phyloP scores from a whole-genome alignment of 768 basidiomycete species.

The Amanita thiersii region DNA sequence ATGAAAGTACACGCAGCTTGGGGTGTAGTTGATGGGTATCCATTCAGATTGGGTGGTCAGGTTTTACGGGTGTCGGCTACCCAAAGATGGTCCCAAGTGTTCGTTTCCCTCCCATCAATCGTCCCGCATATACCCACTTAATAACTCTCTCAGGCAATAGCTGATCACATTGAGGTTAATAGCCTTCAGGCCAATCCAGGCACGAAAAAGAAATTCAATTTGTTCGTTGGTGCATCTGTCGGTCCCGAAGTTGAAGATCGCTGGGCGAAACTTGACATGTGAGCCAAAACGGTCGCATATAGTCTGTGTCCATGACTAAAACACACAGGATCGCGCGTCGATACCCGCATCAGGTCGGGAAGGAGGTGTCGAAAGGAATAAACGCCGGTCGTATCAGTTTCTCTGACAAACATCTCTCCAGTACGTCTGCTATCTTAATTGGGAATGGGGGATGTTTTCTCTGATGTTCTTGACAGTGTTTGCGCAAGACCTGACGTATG shows the following conservation, averaged over 20 bases:
- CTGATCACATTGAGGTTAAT: constrained; percentile 32
- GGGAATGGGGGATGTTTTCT: neutral
- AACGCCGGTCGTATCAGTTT: constrained; percentile 39
- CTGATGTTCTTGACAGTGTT: constrained; percentile 27
- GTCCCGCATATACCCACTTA: too few relatives aligned
- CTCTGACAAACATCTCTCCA: constrained; percentile 41
- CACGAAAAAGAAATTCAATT: constrained; percentile 38
- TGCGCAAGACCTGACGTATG: constrained; percentile 40
- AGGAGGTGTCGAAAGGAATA: constrained; percentile 39
- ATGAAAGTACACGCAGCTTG: neutral
- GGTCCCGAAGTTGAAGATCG: constrained; percentile 43
- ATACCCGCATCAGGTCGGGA: constrained; percentile 44
- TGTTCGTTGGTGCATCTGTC: constrained; percentile 39
- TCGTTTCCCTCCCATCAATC: neutral
- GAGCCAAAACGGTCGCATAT: constrained; percentile 7
- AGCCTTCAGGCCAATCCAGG: constrained; percentile 33
- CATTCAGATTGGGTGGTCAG: constrained; percentile 40
- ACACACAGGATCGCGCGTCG: constrained; percentile 28
- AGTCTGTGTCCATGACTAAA: neutral
- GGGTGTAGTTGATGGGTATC: neutral
- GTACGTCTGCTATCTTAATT: constrained; percentile 17
- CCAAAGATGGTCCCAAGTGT: constrained; percentile 33
- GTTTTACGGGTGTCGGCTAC: constrained; percentile 44
- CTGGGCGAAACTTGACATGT: constrained; percentile 41
- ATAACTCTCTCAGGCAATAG: constrained; percentile 30